Base-by-base conservation (phyloP, 139 green algal species). In the Chlorella sp. region DNA sequence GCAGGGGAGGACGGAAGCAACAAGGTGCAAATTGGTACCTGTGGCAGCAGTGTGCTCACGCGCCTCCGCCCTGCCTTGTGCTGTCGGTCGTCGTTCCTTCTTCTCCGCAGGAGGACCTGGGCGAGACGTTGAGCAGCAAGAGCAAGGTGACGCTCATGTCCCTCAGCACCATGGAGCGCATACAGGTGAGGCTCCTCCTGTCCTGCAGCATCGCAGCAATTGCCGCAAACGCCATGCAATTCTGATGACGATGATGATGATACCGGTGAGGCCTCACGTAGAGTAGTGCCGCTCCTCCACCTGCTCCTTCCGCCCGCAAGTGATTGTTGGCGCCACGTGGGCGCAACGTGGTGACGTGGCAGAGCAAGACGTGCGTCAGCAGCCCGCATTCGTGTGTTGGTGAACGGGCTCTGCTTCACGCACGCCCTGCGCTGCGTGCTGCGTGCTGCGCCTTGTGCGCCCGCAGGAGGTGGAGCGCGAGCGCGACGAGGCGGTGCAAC, bases 401-500 rank as follows among this genome's bases (percentile, higher is more conserved):
- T n/a, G n/a, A n/a, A n/a, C n/a, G n/a, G n/a, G n/a, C n/a, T n/a
- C n/a, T n/a, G n/a, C n/a, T n/a, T n/a, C n/a, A n/a, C n/a, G n/a
- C n/a, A n/a, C n/a, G n/a, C n/a, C n/a, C n/a, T n/a, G n/a, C n/a
- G n/a, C n/a, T n/a, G n/a, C n/a, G n/a, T n/a, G n/a, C n/a, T n/a
- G n/a, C n/a, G n/a, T n/a, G n/a, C n/a, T n/a, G n/a, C n/a, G 42
- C 17, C 17, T 55, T n/a, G 62, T 74, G 6, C 33, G 62, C 34
- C 5, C 71, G 24, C 59, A 75, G 36, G 70, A 74, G 34, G 36
- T 83, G 55, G 80, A 88, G 80, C 69, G 78, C 22, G 74, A 78
- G 49, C 71, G 76, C 0, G 81, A 89, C 60, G 84, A 85, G n/a
- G 84, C 81, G 20, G 24, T 75, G 31, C 66, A 78, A 31, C 68